A percentile compares a stretch with the other conserved stretches of the same genome.
Conservation (phyloP, 1,284 basidiomycete species). For the Cutaneotrichosporon dermatis region DNA sequence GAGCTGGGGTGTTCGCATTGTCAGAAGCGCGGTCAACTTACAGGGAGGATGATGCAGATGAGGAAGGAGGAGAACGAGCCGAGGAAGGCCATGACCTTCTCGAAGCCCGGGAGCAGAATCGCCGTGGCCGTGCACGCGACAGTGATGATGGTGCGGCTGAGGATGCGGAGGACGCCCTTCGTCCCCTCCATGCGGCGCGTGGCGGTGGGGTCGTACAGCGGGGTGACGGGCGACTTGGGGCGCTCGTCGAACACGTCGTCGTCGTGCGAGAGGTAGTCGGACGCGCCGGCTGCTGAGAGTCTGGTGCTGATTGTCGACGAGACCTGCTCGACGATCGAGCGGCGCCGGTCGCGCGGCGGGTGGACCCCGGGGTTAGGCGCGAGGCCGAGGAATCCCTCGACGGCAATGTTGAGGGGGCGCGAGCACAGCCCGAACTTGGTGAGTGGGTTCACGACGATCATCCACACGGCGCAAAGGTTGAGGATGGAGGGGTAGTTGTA, state of each 20-base stretch:
- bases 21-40: conserved; percentile 41
- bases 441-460: conserved; percentile 81
- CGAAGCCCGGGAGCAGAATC: conserved; percentile 47
- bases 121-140: conserved; percentile 33
- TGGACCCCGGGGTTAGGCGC: conserved; percentile 39
- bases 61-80: conserved; percentile 82
- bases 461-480: conserved; percentile 78
- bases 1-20: not conserved
- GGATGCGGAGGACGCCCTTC: conserved; percentile 28
- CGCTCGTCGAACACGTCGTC: conserved; percentile 1
- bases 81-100: conserved; percentile 82
- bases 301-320: conserved; percentile 10
- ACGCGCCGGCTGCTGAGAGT: conserved; percentile 9
- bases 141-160: conserved; percentile 38
- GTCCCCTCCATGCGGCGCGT: conserved; percentile 7
- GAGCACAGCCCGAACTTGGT: conserved; percentile 84
- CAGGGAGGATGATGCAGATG: conserved; percentile 74
- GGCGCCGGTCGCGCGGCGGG: conserved; percentile 1
- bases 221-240: conserved; percentile 6
- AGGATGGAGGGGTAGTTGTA: conserved; percentile 66
- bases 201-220: not conserved
- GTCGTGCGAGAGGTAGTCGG: conserved; percentile 8
- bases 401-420: conserved; percentile 76
- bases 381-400: conserved; percentile 69
- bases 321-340: conserved; percentile 1